Base-by-base conservation (phyloP, 1,284 basidiomycete species). In the Cerrena zonata region DNA sequence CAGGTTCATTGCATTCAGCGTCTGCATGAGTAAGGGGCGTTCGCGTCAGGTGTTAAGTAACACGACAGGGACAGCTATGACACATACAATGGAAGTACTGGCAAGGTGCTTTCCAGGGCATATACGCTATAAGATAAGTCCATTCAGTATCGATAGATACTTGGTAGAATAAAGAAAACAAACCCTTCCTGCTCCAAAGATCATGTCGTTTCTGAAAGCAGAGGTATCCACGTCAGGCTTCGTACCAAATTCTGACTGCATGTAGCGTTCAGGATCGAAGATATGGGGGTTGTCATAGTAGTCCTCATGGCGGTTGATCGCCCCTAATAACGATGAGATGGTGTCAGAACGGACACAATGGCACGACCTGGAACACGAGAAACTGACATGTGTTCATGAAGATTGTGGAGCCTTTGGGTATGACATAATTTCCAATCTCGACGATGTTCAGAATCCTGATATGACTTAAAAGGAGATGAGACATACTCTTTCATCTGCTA, bases 21-120 rank as follows among this genome's bases (percentile, higher is more conserved):
- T 38, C 46, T 55, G 39, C 7, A 13, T 18, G 13, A 48, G 21
- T 26, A 12, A 4, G 13, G 3, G 22, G 22, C 48, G 15, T 10
- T 36, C 23, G 11, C 2, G n/a, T 12, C n/a, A 27, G 5, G 37
- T n/a, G 22, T 7, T 10, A 37, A 15, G 13, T 12, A 2, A 2
- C 13, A 34, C 18, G 30, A 51, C 19, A 38, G 18, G 2, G 34
- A 11, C 15, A 23, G 13, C 5, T 5, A 13, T 15, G 12, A 22
- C 40, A 41, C 50, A 47, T 25, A 52, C 51, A n/a, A 48, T 36
- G 3, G 47, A 52, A 22, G 48, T 43, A 7, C 21, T 44, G 19
- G 51, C 47, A 44, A 53, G 26, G 10, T 49, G 38, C 15, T 30
- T 45, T n/a, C 51, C 51, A 2, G 51, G 47, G 24, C 51, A 53